phyloP scores from a whole-genome alignment of 345 rosid genomes.

The Atalantia buxifolia region DNA sequence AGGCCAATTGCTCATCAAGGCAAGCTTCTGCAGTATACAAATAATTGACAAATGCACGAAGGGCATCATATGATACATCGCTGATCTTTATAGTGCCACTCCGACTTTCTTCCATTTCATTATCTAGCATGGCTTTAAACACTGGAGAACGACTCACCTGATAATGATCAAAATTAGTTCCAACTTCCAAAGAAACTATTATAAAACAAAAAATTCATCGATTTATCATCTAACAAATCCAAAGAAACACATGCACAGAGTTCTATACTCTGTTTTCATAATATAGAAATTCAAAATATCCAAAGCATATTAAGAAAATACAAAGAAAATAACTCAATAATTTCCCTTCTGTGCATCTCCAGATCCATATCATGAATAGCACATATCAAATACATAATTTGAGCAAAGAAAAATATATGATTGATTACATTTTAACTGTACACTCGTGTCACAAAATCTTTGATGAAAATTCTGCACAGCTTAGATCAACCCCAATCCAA shows the following conservation, averaged over 20 bases:
- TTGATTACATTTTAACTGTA: too few relatives aligned
- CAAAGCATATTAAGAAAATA: background rate
- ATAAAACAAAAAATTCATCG: background rate
- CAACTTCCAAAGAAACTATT: background rate
- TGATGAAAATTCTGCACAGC: too few relatives aligned
- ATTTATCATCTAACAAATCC: background rate
- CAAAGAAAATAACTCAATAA: background rate
- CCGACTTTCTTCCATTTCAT: conserved; percentile 81
- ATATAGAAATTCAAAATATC: background rate
- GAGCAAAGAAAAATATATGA: too few relatives aligned
- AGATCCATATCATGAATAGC: background rate
- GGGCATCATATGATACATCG: conserved; percentile 65
- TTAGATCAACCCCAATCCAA: too few relatives aligned
- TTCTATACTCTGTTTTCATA: background rate
- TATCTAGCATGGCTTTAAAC: conserved; percentile 84
- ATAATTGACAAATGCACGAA: conserved; percentile 57
- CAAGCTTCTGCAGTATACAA: conserved; percentile 79
- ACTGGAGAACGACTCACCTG: conserved; percentile 82
- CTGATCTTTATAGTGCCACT: conserved; percentile 80
- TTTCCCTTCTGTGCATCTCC: background rate
- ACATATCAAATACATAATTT: background rate
- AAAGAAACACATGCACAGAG: background rate
- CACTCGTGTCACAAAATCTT: too few relatives aligned
- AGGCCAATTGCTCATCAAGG: conserved; percentile 78
- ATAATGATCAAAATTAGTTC: background rate